These are phyloP conservation scores for Penicillium parvum DNA, from an alignment of 495 filamentous ascomycete species.

Conservation along the genomic window DNA sequence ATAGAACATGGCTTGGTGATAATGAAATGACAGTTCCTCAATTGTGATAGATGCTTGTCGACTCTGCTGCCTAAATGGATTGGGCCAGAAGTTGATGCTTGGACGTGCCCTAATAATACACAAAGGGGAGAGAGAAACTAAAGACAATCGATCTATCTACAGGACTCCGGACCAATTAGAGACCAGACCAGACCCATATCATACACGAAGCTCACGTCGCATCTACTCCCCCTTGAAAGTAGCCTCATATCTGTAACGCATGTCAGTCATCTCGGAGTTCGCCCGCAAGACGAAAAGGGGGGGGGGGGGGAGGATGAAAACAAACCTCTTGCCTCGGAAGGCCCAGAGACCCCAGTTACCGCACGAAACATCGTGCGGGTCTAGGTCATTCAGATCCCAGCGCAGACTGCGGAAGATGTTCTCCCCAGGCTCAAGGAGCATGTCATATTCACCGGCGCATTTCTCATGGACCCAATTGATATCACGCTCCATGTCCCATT, in stretches of 20 bases:
- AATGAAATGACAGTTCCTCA: too few relatives aligned
- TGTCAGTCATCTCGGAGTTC: slow-evolving; percentile 4
- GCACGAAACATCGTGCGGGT: slow-evolving; percentile 89
- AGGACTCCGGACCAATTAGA: background rate
- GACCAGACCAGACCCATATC: slow-evolving; percentile 12
- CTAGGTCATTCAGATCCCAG: slow-evolving; percentile 95
- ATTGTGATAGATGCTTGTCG: too few relatives aligned
- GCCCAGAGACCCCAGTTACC: slow-evolving; percentile 97
- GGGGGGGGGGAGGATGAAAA: slow-evolving; percentile 12
- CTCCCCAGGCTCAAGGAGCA: slow-evolving; percentile 87
- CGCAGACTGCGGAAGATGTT: slow-evolving; percentile 91
- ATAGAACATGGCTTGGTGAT: too few relatives aligned
- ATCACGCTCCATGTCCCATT: slow-evolving; percentile 89
- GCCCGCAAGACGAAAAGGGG: background rate
- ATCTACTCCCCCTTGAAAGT: slow-evolving; percentile 24
- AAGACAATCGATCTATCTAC: slow-evolving; percentile 11
- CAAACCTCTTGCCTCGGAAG: slow-evolving; percentile 94
- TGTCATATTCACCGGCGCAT: slow-evolving; percentile 82
- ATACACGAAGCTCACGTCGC: slow-evolving; percentile 15
- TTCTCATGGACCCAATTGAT: slow-evolving; percentile 82
- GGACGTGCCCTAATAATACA: too few relatives aligned
- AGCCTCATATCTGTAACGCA: slow-evolving; percentile 38
- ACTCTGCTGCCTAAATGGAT: too few relatives aligned
- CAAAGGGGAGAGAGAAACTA: slow-evolving; percentile 8
- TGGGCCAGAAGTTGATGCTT: too few relatives aligned